phyloP scores from a whole-genome alignment of 1,284 basidiomycete genomes.

The Meripilus lineatus region DNA sequence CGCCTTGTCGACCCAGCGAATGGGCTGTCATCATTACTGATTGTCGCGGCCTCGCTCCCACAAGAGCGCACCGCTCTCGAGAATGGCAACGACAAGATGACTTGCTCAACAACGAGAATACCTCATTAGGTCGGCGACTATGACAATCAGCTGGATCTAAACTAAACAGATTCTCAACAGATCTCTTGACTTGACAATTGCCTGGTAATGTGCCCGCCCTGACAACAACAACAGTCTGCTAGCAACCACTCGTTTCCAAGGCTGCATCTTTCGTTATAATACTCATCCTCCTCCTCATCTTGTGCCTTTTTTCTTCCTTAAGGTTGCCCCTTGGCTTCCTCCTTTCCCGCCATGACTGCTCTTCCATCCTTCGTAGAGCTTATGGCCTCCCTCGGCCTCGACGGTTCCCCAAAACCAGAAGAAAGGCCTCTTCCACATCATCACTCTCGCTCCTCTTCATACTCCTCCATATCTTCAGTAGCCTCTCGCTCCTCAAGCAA shows the following conservation, averaged over 20 bases:
- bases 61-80: too few relatives aligned
- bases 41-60: too few relatives aligned
- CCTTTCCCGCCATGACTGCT: slow-evolving; percentile 44
- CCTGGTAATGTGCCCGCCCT: too few relatives aligned
- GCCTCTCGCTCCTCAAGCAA: slow-evolving; percentile 24
- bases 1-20: too few relatives aligned
- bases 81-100: too few relatives aligned
- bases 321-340: slow-evolving; percentile 27
- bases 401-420: slow-evolving; percentile 20
- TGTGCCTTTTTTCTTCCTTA: slow-evolving; percentile 12
- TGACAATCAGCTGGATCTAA: too few relatives aligned
- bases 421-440: slow-evolving; percentile 19
- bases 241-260: slow-evolving; percentile 9
- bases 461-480: slow-evolving; percentile 32
- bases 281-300: slow-evolving; percentile 20
- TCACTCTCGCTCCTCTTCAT: slow-evolving; percentile 33
- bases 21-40: too few relatives aligned
- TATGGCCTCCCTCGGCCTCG: slow-evolving; percentile 72
- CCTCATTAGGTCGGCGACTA: too few relatives aligned
- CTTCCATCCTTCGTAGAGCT: slow-evolving; percentile 82
- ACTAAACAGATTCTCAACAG: too few relatives aligned
- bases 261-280: slow-evolving; percentile 12
- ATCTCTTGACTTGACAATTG: background rate
- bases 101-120: too few relatives aligned
- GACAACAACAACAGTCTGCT: too few relatives aligned